Base-by-base conservation (phyloP, 768 basidiomycete genomes). In the Tylopilus cervinicoccineus region DNA sequence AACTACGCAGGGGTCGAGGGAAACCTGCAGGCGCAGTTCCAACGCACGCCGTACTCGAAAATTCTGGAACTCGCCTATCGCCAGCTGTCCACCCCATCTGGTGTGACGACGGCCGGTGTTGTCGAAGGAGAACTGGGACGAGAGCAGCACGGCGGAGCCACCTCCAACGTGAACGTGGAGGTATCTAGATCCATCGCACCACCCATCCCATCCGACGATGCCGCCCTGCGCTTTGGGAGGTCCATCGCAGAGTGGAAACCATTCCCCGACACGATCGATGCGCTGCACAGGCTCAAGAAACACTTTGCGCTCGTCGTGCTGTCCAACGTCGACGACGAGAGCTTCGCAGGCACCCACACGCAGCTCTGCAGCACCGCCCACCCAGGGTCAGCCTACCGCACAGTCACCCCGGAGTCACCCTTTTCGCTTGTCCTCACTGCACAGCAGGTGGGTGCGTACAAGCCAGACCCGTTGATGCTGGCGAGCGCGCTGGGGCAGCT, bases 361-460 rank as follows among this genome's bases (percentile, higher is more conserved):
- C 72, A 73, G 41, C 77, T 88, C 33, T 55, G 55, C 51, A 41
- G 46, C 24, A n/a, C 39, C 0, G 42, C 42, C 45, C 38, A 53
- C 38, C 48, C 47, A 14, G 52, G 47, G 7, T 56, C 62, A 13
- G 64, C 46, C 71, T 74, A 76, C 46, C 77, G 67, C 0, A 72
- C 75, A 22, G 59, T 65, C 29, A 71, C 70, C 0, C 63, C 70
- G 5, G 61, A 62, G 26, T 85, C 84, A 22, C 76, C 80, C 1
- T 89, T 89, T 64, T 76, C 79, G 23, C 72, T 80, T 43, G 70
- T 86, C 46, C 68, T 84, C 56, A 88, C 86, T 8, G 86, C 88
- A 6, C 78, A 89, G 61, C 84, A 86, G 53, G 76, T 79, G 5
- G 78, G 79, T n/a, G 78, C 78, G 29, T 89, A 88, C 67, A 89